Conservation (phyloP, 2,329 filamentous ascomycete species). For the Didymosphaeria variabile region DNA sequence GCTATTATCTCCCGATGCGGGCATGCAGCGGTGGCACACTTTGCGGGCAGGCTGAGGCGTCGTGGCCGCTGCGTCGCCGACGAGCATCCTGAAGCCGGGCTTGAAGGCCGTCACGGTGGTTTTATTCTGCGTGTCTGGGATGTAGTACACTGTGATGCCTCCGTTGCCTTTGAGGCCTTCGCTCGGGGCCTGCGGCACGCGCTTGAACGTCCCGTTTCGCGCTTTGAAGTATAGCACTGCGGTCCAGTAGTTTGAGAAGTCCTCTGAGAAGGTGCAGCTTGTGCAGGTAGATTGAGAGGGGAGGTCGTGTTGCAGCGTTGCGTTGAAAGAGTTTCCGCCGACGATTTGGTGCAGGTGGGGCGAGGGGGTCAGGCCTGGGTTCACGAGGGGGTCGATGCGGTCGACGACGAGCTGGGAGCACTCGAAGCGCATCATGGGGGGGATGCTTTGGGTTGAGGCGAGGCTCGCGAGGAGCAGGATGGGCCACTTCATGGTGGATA, state of each 20-base stretch:
- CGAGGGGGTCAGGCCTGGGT: constrained; percentile 31
- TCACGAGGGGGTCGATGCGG: constrained; percentile 38
- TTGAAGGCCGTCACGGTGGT: constrained; percentile 68
- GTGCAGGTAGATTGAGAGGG: constrained; percentile 34
- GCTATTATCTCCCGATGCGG: constrained; percentile 28
- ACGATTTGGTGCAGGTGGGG: constrained; percentile 38
- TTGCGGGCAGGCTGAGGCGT: constrained; percentile 21
- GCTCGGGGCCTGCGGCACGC: constrained; percentile 31
- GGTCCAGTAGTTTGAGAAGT: constrained; percentile 45
- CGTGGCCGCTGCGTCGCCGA: constrained; percentile 38
- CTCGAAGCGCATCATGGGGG: constrained; percentile 33
- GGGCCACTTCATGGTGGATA: constrained; percentile 1
- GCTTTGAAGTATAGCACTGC: constrained; percentile 38
- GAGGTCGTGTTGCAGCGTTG: constrained; percentile 35
- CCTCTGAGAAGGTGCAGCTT: constrained; percentile 38
- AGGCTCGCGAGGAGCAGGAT: not conserved
- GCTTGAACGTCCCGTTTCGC: constrained; percentile 40
- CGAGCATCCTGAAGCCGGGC: constrained; percentile 38
- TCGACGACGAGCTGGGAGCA: constrained; percentile 40
- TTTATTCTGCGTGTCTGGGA: constrained; percentile 25
- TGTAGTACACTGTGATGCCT: constrained; percentile 44
- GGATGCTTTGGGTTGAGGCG: not conserved
- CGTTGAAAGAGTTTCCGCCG: constrained; percentile 39
- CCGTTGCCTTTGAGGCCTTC: constrained; percentile 30
- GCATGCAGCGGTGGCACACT: constrained; percentile 40